phyloP scores from a whole-genome alignment of 2,329 filamentous ascomycete genomes.

The Pseudocercospora fijiensis region DNA sequence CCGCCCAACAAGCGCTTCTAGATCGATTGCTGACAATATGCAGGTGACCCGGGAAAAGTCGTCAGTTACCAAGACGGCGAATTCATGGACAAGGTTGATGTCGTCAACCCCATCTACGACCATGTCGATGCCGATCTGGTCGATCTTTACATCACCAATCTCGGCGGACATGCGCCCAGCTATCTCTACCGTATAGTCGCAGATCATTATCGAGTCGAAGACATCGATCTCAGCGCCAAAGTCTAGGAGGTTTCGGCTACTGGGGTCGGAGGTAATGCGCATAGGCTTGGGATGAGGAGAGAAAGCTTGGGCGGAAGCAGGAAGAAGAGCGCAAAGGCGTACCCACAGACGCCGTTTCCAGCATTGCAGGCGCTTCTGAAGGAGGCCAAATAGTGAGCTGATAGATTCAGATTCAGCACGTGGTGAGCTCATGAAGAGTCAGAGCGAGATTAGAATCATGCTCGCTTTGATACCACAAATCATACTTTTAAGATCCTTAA shows the following conservation, averaged over 20 bases:
- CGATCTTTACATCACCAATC: constrained; percentile 81
- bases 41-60: constrained; percentile 67
- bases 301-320: neutral
- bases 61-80: constrained; percentile 76
- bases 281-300: neutral
- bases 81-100: constrained; percentile 73
- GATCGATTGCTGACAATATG: neutral
- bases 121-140: constrained; percentile 75
- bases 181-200: constrained; percentile 71
- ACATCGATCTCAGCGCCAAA: constrained; percentile 54
- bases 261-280: neutral
- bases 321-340: neutral
- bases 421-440: neutral
- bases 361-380: neutral
- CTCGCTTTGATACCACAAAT: too few relatives aligned
- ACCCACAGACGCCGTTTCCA: neutral
- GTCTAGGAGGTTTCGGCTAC: constrained; percentile 8
- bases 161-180: constrained; percentile 69
- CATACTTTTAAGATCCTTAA: too few relatives aligned
- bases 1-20: neutral
- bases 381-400: neutral
- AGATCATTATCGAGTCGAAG: constrained; percentile 73
- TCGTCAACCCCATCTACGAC: constrained; percentile 78
- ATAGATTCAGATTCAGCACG: neutral
- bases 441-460: neutral